phyloP scores from a whole-genome alignment of 176 grass and related monocot species.

The barley (Hordeum vulgare) region MorexV3_pseudomolecules_assembly NC_058524.1:614021420-614021919 shows the following conservation, averaged over 20 bases:
- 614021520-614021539: background rate
- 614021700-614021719: background rate
- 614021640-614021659: background rate
- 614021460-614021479: too few species aligned
- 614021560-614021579: background rate
- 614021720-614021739: background rate
- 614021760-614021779: background rate
- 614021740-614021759: background rate
- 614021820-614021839: background rate
- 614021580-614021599: background rate
- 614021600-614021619: background rate
- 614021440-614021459: background rate
- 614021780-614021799: background rate
- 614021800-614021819: background rate
- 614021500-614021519: background rate
- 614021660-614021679: background rate
- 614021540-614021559: background rate
- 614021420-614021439: background rate
- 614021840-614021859: background rate
- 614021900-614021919: background rate
- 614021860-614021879: background rate
- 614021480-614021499: too few species aligned
- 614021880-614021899: background rate
- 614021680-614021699: background rate
- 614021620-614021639: background rate